A percentile compares a stretch with the other conserved stretches of the same genome.
These are phyloP conservation scores for Tuber magnatum DNA, from an alignment of 495 filamentous ascomycete genomes.

Conservation along the genomic window DNA sequence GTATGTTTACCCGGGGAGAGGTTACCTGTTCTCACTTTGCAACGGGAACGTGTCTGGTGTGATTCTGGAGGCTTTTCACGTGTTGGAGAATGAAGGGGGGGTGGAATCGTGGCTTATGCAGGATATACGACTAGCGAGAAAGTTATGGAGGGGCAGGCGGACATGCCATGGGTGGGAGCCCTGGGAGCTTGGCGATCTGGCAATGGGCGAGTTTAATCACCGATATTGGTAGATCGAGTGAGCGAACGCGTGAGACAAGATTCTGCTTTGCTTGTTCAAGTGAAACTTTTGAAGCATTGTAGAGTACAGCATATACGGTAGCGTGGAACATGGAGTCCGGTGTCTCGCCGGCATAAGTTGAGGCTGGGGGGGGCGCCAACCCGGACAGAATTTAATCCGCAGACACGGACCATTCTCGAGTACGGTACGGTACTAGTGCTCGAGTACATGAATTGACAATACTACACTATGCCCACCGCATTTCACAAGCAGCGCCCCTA, in stretches of 20 bases:
- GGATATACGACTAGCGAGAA: background rate
- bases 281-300: background rate
- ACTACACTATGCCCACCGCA: background rate
- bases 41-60: background rate
- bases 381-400: background rate
- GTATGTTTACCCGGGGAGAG: background rate
- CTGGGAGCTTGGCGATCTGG: background rate
- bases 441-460: background rate
- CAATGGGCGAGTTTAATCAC: background rate
- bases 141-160: background rate
- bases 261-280: background rate
- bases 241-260: background rate
- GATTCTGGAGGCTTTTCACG: background rate
- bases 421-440: background rate
- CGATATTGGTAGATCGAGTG: background rate
- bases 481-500: background rate
- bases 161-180: background rate
- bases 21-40: background rate
- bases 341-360: background rate
- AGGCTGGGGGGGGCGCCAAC: background rate
- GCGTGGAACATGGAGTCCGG: background rate
- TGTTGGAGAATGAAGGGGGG: background rate
- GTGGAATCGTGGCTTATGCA: background rate
- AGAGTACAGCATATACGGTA: background rate
- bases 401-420: background rate